Conservation (phyloP, 2,329 filamentous ascomycete species). For the Fusarium veterinarium region DNA sequence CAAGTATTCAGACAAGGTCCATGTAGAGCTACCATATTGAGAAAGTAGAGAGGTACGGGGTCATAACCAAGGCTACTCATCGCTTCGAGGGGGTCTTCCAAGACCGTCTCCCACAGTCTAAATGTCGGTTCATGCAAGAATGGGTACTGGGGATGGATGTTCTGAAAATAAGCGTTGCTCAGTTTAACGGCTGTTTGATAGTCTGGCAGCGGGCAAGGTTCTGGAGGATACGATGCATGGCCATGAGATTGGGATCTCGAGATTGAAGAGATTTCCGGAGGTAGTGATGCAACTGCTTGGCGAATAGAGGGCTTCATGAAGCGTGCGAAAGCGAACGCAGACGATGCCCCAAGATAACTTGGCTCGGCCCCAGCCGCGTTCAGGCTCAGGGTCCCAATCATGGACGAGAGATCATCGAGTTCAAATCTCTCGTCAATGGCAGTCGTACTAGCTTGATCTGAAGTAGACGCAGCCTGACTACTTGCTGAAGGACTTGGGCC, state of each 20-base stretch:
- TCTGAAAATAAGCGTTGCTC: background rate
- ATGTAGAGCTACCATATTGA: background rate
- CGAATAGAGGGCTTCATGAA: background rate
- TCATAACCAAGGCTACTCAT: background rate
- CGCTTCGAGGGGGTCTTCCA: background rate
- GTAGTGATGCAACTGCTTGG: background rate
- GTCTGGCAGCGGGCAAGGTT: background rate
- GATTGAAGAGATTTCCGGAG: background rate
- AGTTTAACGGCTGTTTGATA: background rate
- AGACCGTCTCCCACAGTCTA: background rate
- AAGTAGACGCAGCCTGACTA: background rate
- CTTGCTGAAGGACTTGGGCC: background rate
- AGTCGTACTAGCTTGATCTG: background rate
- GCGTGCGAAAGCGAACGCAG: background rate
- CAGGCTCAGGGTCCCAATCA: background rate
- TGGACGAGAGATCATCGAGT: background rate
- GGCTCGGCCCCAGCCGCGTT: background rate
- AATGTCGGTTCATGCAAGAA: background rate
- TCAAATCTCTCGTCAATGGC: background rate
- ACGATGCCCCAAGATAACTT: background rate
- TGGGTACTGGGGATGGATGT: background rate
- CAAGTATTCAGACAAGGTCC: too few relatives aligned
- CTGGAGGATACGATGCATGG: background rate
- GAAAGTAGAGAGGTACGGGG: background rate
- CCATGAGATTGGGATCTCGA: background rate